A percentile compares a stretch with the other conserved stretches of the same genome.
Conservation (phyloP, 179 eudicot species). For the Camellia oleifera region DNA sequence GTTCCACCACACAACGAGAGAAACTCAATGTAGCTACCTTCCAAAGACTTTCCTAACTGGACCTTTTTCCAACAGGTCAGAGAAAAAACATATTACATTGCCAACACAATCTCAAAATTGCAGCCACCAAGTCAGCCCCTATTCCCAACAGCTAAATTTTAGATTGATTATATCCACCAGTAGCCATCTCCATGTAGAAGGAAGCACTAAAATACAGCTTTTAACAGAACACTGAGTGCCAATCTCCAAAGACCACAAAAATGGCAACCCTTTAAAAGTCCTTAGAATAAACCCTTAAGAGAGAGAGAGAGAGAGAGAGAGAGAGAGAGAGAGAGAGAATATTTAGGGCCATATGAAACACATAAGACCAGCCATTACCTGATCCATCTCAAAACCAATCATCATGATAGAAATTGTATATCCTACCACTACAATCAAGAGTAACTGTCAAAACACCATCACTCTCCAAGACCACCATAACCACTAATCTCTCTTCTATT, state of each 20-base stretch:
- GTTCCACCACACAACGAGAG: too few species aligned
- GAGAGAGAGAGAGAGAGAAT: too few species aligned
- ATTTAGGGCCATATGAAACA: too few species aligned
- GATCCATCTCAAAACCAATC: background rate
- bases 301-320: too few species aligned
- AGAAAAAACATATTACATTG: background rate
- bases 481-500: background rate
- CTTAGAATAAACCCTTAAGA: background rate
- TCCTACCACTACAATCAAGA: background rate
- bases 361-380: background rate
- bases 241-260: background rate
- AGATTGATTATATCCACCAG: background rate
- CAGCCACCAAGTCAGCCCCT: background rate
- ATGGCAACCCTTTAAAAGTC: background rate
- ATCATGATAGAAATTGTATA: background rate
- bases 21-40: too few species aligned
- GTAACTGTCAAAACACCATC: background rate
- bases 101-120: background rate
- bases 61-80: too few species aligned
- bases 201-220: conserved; percentile 8
- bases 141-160: background rate
- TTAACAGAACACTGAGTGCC: background rate
- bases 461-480: background rate
- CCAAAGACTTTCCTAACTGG: too few species aligned
- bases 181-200: background rate